phyloP scores from a whole-genome alignment of 1,284 basidiomycete species.

The Ceratobasidium sp. region DNA sequence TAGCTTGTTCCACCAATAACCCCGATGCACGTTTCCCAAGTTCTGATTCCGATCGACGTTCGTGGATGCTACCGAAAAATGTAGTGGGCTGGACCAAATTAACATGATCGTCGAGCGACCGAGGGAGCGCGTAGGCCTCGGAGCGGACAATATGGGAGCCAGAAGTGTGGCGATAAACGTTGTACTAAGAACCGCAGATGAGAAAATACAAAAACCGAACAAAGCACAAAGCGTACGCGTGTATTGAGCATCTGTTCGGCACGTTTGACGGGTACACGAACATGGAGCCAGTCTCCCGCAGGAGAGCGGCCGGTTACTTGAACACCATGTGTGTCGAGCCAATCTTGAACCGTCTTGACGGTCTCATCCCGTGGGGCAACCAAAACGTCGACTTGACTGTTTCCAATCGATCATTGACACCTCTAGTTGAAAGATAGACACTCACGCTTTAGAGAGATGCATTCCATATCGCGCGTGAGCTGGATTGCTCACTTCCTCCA shows the following conservation, averaged over 20 bases:
- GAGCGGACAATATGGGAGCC: slow-evolving; percentile 66
- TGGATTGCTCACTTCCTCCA: slow-evolving; percentile 33
- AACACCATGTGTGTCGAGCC: slow-evolving; percentile 39
- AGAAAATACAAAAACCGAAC: too few species aligned
- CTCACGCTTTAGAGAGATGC: slow-evolving; percentile 40
- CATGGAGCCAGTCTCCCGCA: slow-evolving; percentile 41
- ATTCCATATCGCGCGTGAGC: slow-evolving; percentile 26
- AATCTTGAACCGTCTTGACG: slow-evolving; percentile 29
- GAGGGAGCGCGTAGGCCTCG: slow-evolving; percentile 69
- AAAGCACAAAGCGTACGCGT: too few species aligned
- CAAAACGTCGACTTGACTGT: not conserved
- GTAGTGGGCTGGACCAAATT: slow-evolving; percentile 71
- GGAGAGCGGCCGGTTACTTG: slow-evolving; percentile 12
- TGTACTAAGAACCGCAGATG: too few species aligned
- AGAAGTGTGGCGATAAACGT: slow-evolving; percentile 65
- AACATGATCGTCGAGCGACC: slow-evolving; percentile 65
- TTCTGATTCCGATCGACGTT: not conserved
- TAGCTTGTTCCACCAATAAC: slow-evolving; percentile 48
- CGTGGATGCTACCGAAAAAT: slow-evolving; percentile 70
- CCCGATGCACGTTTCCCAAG: slow-evolving; percentile 51
- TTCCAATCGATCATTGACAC: not conserved
- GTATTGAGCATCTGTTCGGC: slow-evolving; percentile 40
- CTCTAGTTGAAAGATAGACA: slow-evolving; percentile 57
- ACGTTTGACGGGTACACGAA: slow-evolving; percentile 18
- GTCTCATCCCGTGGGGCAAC: slow-evolving; percentile 41